Evolutionary conservation across 805 yeast genomes (phyloP), one percentile per base, ranked within the genome.

Genomic region (Barnettozyma sp.): DNA sequence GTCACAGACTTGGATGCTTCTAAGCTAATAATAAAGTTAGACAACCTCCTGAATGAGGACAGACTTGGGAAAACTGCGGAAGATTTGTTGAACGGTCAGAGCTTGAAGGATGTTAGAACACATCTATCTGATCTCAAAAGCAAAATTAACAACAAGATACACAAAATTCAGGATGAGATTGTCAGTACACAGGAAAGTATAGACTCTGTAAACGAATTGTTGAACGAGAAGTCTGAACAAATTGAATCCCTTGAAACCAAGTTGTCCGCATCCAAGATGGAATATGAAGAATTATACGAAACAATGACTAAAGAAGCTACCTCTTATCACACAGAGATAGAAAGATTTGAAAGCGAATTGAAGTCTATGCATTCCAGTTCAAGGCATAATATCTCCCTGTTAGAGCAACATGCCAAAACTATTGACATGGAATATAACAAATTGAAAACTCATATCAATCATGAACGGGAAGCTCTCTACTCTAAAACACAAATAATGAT

Each of bases 301-400:
- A 62, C 70, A 29, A 68, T 71, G 74, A 60, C 66, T 29, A 62
- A 72, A 45, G 76, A 76, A 43, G 59, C 70, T 19, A 63, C 70
- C 24, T 59, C 72, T 26, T 71, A 75, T 39, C 70, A 73, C 35
- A 70, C 78, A n/a, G 82, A 81, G 51, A 69, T 77, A 34, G 88
- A 80, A 53, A 70, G 71, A 50, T 55, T 76, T 36, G 82, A 78
- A 43, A 65, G 73, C 24, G 82, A 77, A 39, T 55, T 80, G 33
- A 70, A 70, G 48, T 63, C 62, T 10, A 62, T 72, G 53, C 67
- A 70, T 39, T 62, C 65, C 15, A 60, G 63, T 26, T 64, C 72
- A 11, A 68, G 71, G 39, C 74, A 71, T 40, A 74, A 70, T 30
- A 55, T 68, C 34, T 56, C 71, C 6, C 71, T 71, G 44, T 57